Base-by-base conservation (phyloP, 306 rosid genomes). In the Benincasa hispida region DNA sequence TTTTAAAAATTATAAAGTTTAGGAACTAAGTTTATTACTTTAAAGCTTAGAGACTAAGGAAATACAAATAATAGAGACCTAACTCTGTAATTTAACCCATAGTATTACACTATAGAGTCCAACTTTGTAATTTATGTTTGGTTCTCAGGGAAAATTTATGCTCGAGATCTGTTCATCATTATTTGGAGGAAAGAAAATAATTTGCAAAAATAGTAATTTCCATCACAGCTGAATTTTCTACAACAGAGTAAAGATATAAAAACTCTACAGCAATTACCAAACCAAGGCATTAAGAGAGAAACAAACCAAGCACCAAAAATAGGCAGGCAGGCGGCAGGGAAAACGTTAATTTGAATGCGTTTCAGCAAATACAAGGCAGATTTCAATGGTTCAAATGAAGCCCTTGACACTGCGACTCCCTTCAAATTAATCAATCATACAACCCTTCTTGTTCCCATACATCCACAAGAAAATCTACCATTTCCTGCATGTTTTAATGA, bases 391-490 rank as follows among this genome's bases (percentile, higher is more conserved):
- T 69, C 19, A 13, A 66, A 22, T 2, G 53, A 67, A 18, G 73
- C 65, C 6, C 17, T 58, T 25, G 66, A 59, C n/a, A 18, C 4
- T 59, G 66, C 0, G 37, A 32, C n/a, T n/a, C 45, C 15, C 24
- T 63, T 63, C n/a, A 37, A 68, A 24, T 24, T 25, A 22, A 42
- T 89, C 87, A 94, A 79, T 88, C 96, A 57, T 89, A 92, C 65
- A 94, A 84, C 72, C 99, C 97, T 59, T 94, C 99, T 79, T 92
- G 93, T 80, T 94, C 96, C 99, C 99, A 94, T 19, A 86, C 67
- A 70, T 92, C 99, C 81, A 89, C 99, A 62, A 92, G 96, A 83
- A 94, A 94, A 86, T 94, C 99, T 81, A 94, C 93, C 99, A 94
- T 92, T 89, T 92, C 99, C 97, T 94, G 84, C 37, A 72, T 28